A percentile compares a stretch with the other conserved stretches of the same genome.
phyloP scores from a whole-genome alignment of 2,329 filamentous ascomycete species.

The Fusarium burgessii region DNA sequence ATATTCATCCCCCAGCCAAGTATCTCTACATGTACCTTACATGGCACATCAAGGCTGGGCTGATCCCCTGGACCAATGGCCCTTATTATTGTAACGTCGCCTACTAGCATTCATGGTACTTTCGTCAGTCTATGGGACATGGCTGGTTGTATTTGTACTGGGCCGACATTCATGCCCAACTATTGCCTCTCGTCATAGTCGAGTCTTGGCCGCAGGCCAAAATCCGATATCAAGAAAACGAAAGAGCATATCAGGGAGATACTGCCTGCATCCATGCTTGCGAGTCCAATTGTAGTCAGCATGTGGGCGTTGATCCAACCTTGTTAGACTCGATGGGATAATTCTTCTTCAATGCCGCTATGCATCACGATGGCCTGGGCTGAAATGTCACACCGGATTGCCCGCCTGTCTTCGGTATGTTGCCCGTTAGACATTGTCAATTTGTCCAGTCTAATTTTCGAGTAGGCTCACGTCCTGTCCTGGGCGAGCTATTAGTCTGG shows the following conservation, averaged over 20 bases:
- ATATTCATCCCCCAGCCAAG: slow-evolving; percentile 8
- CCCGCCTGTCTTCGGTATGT: slow-evolving; percentile 2
- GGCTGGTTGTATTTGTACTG: slow-evolving; percentile 22
- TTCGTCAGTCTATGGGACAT: slow-evolving; percentile 27
- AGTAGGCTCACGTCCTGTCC: background rate
- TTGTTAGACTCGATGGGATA: background rate
- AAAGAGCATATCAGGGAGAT: background rate
- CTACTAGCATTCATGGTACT: slow-evolving; percentile 25
- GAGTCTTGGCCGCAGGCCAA: slow-evolving; percentile 14
- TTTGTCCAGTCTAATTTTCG: background rate
- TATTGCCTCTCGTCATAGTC: slow-evolving; percentile 31
- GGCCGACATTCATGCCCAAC: slow-evolving; percentile 39
- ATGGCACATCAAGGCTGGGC: slow-evolving; percentile 5
- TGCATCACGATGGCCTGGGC: background rate
- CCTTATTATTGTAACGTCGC: slow-evolving; percentile 33
- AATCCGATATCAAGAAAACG: slow-evolving; percentile 8
- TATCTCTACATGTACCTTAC: slow-evolving; percentile 26
- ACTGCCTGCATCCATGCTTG: background rate
- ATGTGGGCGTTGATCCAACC: background rate
- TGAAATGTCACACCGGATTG: slow-evolving; percentile 4
- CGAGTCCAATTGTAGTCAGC: background rate
- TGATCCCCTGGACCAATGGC: slow-evolving; percentile 11
- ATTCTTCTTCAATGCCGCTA: background rate
- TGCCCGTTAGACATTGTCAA: background rate
- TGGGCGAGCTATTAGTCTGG: background rate